These are phyloP conservation scores for Cadophora gregata DNA, from an alignment of 2,329 filamentous ascomycete species.

Conservation along the genomic window DNA sequence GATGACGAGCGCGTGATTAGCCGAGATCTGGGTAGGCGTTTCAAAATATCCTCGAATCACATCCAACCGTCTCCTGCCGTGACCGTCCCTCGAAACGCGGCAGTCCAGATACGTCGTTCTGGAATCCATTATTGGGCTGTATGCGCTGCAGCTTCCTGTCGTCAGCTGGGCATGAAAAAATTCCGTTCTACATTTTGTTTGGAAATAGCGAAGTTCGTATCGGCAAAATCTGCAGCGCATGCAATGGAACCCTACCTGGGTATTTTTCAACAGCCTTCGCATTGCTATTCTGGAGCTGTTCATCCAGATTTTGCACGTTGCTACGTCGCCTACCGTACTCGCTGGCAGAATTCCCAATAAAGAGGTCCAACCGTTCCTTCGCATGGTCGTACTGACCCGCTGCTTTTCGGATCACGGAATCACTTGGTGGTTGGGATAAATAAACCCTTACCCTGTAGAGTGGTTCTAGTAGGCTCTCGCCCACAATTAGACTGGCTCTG, in stretches of 20 bases:
- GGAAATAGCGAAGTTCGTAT: slow-evolving; percentile 1
- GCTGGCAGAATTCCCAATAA: not conserved
- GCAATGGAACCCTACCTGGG: slow-evolving; percentile 1
- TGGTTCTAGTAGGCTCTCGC: too few relatives aligned
- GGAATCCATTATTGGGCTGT: not conserved
- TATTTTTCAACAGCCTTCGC: not conserved
- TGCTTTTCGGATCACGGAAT: slow-evolving; percentile 1
- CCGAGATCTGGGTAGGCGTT: slow-evolving; percentile 20
- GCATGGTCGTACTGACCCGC: not conserved
- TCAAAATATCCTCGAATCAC: slow-evolving; percentile 23
- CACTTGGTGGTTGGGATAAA: too few relatives aligned
- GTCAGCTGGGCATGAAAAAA: not conserved
- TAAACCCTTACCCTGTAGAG: too few relatives aligned
- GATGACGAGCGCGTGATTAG: slow-evolving; percentile 18
- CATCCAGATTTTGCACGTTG: slow-evolving; percentile 8
- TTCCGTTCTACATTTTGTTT: not conserved
- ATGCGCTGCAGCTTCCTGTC: not conserved
- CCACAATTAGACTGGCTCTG: too few relatives aligned
- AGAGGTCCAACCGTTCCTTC: slow-evolving; percentile 14
- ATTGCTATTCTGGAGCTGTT: not conserved
- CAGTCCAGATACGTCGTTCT: not conserved
- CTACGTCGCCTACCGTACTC: not conserved
- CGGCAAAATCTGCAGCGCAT: not conserved
- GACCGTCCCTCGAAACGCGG: slow-evolving; percentile 26
- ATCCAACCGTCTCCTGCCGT: slow-evolving; percentile 22